Conservation (phyloP, 805 yeast species). For the Saccharomycopsis javanensis region DNA sequence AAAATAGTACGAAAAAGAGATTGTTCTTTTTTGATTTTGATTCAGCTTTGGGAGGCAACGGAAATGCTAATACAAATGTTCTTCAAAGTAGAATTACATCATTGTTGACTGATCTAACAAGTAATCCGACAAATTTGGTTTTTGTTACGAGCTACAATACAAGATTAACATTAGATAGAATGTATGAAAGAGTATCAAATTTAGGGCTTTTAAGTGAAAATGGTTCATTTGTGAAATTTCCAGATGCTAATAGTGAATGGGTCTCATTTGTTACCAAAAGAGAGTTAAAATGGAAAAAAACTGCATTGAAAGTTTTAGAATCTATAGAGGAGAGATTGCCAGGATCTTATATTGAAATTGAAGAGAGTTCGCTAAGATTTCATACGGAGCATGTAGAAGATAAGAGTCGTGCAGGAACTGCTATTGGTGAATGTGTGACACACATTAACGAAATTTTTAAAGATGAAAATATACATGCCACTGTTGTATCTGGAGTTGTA, state of each 20-base stretch:
- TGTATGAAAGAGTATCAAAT: conserved; percentile 56
- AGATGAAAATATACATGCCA: conserved; percentile 64
- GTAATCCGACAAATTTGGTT: conserved; percentile 53
- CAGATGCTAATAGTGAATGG: conserved; percentile 36
- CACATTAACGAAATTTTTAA: conserved; percentile 71
- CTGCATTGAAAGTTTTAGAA: conserved; percentile 43
- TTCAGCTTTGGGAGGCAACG: conserved; percentile 26
- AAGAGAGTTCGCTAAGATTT: conserved; percentile 68
- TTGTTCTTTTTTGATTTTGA: conserved; percentile 44
- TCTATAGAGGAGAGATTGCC: conserved; percentile 70
- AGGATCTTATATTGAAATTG: conserved; percentile 60
- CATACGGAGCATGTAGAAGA: conserved; percentile 63
- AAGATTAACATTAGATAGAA: conserved; percentile 53
- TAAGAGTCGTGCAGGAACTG: conserved; percentile 51
- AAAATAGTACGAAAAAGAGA: conserved; percentile 24
- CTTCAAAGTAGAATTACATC: conserved; percentile 52
- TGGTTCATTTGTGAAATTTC: conserved; percentile 66
- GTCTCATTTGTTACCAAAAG: conserved; percentile 48
- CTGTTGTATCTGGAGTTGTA: conserved; percentile 56
- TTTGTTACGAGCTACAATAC: conserved; percentile 62
- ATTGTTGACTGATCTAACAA: conserved; percentile 48
- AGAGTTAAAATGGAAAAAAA: conserved; percentile 48
- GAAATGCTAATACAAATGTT: conserved; percentile 33
- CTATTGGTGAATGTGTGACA: conserved; percentile 77
- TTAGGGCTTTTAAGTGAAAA: conserved; percentile 84